Base-by-base conservation (phyloP, 2,329 filamentous ascomycete genomes). In the Alternaria atra region DNA sequence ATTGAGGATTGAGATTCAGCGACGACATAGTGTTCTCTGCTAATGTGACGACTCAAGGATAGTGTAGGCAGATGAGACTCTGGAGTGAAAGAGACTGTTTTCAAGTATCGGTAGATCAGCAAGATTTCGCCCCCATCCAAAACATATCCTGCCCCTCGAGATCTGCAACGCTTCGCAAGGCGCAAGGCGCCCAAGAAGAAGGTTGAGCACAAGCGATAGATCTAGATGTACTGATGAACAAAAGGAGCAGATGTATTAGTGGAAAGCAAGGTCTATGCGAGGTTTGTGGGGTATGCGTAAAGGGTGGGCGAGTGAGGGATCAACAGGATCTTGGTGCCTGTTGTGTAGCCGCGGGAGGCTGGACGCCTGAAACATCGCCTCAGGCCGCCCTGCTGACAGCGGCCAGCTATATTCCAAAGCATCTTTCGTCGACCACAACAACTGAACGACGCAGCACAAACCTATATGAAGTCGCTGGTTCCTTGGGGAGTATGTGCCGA, bases 341-440 rank as follows among this genome's bases (percentile, higher is more conserved):
- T 46, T 54, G 43, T 42, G 43, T 37, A 25, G 46, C 44, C 37
- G 52, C 44, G 52, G 52, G 30, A 39, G 37, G 35, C 44, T 51
- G 57, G 57, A 50, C 29, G 57, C 57, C 52, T 60, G 46, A 55
- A 55, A 43, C 35, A 51, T 32, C 44, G 37, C 52, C 52, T n/a
- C 17, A 39, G 48, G 37, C 44, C 39, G 37, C 44, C 37, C 30
- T 23, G 35, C 23, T 56, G 29, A 51, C 30, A 13, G 23, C n/a
- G 17, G 29, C 44, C 52, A 35, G 57, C 52, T 27, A 50, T n/a
- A 27, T 1, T 25, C 10, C 30, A 35, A 35, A 23, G 20, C 46
- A 6, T 25, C 46, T 35, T 20, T 35, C 20, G 20, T 5, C 20
- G 1, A 50, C 46, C 30, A 25, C 34, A 35, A 50, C 30, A 13